phyloP scores from a whole-genome alignment of 352 stramenopile genomes.

The Pythium pectinolyticum region DNA sequence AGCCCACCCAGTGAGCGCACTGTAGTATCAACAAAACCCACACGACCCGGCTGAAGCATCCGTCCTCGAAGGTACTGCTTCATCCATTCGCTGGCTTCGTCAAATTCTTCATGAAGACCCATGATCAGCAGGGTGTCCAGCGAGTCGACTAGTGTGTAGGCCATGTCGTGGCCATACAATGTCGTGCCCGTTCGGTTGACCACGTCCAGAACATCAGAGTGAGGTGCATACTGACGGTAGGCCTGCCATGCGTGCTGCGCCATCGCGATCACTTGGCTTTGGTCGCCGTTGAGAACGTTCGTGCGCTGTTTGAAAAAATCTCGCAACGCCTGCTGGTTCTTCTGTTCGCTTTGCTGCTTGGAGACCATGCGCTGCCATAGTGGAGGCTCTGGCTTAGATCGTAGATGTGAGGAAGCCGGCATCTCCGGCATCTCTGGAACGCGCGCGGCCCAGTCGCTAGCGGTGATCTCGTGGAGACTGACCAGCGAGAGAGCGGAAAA shows the following conservation, averaged over 20 bases:
- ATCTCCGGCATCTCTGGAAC: background rate
- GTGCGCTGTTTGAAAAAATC: constrained; percentile 21
- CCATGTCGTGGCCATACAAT: constrained; percentile 59
- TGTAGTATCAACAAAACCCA: constrained; percentile 68
- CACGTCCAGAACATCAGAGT: constrained; percentile 44
- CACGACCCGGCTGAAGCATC: constrained; percentile 36
- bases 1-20: constrained; percentile 60
- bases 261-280: constrained; percentile 51
- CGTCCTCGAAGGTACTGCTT: constrained; percentile 38
- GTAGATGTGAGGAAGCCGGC: background rate
- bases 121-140: constrained; percentile 73
- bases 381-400: background rate
- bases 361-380: background rate
- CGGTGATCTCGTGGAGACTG: constrained; percentile 9
- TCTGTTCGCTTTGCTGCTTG: constrained; percentile 1
- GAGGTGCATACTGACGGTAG: constrained; percentile 43
- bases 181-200: constrained; percentile 21
- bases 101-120: constrained; percentile 60
- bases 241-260: constrained; percentile 53
- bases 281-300: constrained; percentile 38
- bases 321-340: constrained; percentile 5
- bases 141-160: constrained; percentile 59
- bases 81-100: constrained; percentile 55
- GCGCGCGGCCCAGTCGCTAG: constrained; percentile 10
- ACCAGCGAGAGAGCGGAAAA: constrained; percentile 18